phyloP scores from a whole-genome alignment of 208 protist genomes.

The Acanthamoeba quina region DNA sequence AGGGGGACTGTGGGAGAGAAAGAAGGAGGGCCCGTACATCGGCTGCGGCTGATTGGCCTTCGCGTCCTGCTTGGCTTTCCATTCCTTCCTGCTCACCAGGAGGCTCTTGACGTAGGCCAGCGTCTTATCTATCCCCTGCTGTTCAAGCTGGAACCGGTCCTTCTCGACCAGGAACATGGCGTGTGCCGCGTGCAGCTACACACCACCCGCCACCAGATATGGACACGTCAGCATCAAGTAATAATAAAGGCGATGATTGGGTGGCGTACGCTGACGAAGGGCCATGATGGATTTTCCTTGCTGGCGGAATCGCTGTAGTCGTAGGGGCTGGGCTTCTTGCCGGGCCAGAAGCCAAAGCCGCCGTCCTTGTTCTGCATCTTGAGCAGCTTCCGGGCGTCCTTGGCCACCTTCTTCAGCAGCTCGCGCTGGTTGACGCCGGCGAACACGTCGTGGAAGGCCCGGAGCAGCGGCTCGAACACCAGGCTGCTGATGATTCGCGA shows the following conservation, averaged over 20 bases:
- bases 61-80: background rate
- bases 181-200: constrained; percentile 32
- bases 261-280: constrained; percentile 20
- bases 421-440: background rate
- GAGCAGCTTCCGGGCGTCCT: background rate
- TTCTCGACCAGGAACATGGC: background rate
- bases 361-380: constrained; percentile 42
- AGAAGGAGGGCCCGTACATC: background rate
- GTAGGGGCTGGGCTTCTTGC: background rate
- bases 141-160: background rate
- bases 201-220: background rate
- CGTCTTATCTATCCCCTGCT: background rate
- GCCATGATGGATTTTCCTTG: background rate
- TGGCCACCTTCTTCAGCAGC: background rate
- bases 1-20: background rate
- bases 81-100: background rate
- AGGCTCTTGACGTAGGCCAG: constrained; percentile 1
- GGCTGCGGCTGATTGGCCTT: background rate
- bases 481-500: background rate
- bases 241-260: background rate
- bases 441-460: background rate
- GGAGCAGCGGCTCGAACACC: background rate
- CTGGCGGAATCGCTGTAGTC: background rate
- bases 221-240: background rate
- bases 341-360: constrained; percentile 53